A percentile compares a stretch with the other conserved stretches of the same genome.
Conservation (phyloP, 345 rosid genomes). For the Heritiera fomes region DNA sequence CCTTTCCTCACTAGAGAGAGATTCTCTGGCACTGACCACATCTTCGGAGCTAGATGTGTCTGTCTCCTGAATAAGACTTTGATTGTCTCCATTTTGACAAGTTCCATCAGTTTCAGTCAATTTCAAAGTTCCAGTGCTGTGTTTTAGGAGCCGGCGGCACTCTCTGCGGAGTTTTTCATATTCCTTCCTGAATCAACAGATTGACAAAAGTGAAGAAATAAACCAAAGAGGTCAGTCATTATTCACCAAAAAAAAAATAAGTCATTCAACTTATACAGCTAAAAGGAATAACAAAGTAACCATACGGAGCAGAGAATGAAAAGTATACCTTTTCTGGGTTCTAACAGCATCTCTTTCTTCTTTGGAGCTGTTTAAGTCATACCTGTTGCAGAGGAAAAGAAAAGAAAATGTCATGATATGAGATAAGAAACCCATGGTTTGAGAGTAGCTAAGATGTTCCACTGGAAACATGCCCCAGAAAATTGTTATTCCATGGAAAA, state of each 20-base stretch:
- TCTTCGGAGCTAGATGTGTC: slow-evolving; percentile 72
- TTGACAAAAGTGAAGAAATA: slow-evolving; percentile 12
- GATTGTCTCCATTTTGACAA: slow-evolving; percentile 32
- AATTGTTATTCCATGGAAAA: neutral
- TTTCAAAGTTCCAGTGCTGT: slow-evolving; percentile 37
- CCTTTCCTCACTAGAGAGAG: slow-evolving; percentile 63
- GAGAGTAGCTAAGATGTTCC: neutral
- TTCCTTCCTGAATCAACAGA: slow-evolving; percentile 56
- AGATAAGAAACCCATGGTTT: neutral
- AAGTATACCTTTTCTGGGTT: slow-evolving; percentile 65
- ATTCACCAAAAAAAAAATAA: too few species aligned
- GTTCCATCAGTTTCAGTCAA: slow-evolving; percentile 37
- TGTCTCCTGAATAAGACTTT: slow-evolving; percentile 47
- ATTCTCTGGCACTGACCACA: slow-evolving; percentile 64
- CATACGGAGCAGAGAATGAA: neutral
- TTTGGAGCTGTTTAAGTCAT: slow-evolving; percentile 71
- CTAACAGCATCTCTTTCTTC: slow-evolving; percentile 69
- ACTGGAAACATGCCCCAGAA: neutral
- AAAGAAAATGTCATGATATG: slow-evolving; percentile 8
- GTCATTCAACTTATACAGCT: neutral
- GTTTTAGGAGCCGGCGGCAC: slow-evolving; percentile 58
- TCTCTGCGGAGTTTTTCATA: slow-evolving; percentile 84
- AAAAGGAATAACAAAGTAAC: slow-evolving; percentile 16
- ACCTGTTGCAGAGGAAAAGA: slow-evolving; percentile 44
- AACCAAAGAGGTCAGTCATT: slow-evolving; percentile 3